Evolutionary conservation across 805 yeast genomes (phyloP).

Genomic region (Saccharomyces paradoxus): DNA sequence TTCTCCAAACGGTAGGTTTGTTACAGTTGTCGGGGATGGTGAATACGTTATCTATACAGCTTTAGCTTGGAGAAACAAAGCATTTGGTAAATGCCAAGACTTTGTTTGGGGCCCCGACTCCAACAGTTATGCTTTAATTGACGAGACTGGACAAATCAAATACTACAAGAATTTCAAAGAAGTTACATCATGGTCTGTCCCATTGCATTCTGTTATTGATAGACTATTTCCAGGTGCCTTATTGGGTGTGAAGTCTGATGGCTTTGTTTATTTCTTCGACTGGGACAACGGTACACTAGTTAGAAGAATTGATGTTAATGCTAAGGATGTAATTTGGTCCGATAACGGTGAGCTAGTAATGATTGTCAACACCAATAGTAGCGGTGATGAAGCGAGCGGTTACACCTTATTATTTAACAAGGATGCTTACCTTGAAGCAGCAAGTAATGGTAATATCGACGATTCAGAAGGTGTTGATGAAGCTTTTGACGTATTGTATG

Average conservation of each 20-base stretch:
- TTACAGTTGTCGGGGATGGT: constrained; percentile 95
- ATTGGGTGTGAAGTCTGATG: constrained; percentile 75
- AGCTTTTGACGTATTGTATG: constrained; percentile 76
- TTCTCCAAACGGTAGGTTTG: constrained; percentile 96
- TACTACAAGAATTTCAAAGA: constrained; percentile 82
- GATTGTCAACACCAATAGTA: constrained; percentile 50
- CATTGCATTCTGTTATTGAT: constrained; percentile 64
- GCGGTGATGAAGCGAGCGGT: constrained; percentile 39
- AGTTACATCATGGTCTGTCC: constrained; percentile 52
- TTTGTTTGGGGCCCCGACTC: constrained; percentile 95
- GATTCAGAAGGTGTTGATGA: constrained; percentile 85
- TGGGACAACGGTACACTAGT: constrained; percentile 87
- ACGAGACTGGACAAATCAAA: constrained; percentile 54
- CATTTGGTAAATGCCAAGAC: constrained; percentile 83
- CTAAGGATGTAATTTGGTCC: constrained; percentile 78
- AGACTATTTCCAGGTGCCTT: constrained; percentile 85
- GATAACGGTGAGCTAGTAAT: constrained; percentile 86
- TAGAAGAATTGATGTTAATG: constrained; percentile 83
- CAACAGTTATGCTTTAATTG: constrained; percentile 76
- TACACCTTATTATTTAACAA: constrained; percentile 71
- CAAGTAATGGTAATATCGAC: constrained; percentile 48
- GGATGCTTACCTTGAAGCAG: constrained; percentile 56
- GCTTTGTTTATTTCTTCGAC: constrained; percentile 80
- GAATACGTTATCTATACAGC: constrained; percentile 95
- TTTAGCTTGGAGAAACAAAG: constrained; percentile 94